Evolutionary conservation across 768 basidiomycete genomes (phyloP).

Genomic region (Auricularia heimuer): DNA sequence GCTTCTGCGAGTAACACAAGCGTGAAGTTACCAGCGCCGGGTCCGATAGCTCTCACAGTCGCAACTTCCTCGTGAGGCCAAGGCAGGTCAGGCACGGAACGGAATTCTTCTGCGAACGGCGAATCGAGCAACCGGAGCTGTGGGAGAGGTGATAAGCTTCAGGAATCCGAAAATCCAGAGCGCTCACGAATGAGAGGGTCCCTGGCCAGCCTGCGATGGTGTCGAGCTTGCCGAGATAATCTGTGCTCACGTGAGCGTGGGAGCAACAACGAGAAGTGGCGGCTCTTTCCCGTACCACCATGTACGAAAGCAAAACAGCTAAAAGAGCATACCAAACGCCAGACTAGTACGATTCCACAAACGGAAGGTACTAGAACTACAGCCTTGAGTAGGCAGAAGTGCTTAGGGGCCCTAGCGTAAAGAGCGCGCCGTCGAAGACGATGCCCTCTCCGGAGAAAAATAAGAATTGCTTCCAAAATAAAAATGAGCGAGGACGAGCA

Average conservation of each 20-base stretch:
- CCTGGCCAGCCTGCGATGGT: slow-evolving; percentile 24
- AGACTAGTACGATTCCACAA: too few relatives aligned
- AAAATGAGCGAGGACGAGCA: too few relatives aligned
- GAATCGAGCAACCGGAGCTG: slow-evolving; percentile 18
- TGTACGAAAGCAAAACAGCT: too few relatives aligned
- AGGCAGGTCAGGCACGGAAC: slow-evolving; percentile 18
- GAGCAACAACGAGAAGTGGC: background rate
- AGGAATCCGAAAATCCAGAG: background rate
- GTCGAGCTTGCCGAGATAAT: slow-evolving; percentile 23
- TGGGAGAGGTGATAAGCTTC: background rate
- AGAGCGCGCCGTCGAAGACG: too few relatives aligned
- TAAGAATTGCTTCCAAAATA: too few relatives aligned
- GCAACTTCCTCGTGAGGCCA: slow-evolving; percentile 18
- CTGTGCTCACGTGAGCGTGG: slow-evolving; percentile 9
- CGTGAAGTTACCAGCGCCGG: slow-evolving; percentile 26
- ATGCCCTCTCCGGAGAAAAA: too few relatives aligned
- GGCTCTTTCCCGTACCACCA: too few relatives aligned
- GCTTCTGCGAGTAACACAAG: slow-evolving; percentile 21
- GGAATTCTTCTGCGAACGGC: slow-evolving; percentile 20
- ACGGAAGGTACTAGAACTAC: too few relatives aligned
- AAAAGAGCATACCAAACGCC: too few relatives aligned
- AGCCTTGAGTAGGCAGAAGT: too few relatives aligned
- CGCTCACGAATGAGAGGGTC: slow-evolving; percentile 21
- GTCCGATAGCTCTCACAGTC: slow-evolving; percentile 20
- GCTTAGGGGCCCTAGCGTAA: too few relatives aligned